Base-by-base conservation (phyloP, 2,329 filamentous ascomycete genomes). In the Trichoderma sp. region DNA sequence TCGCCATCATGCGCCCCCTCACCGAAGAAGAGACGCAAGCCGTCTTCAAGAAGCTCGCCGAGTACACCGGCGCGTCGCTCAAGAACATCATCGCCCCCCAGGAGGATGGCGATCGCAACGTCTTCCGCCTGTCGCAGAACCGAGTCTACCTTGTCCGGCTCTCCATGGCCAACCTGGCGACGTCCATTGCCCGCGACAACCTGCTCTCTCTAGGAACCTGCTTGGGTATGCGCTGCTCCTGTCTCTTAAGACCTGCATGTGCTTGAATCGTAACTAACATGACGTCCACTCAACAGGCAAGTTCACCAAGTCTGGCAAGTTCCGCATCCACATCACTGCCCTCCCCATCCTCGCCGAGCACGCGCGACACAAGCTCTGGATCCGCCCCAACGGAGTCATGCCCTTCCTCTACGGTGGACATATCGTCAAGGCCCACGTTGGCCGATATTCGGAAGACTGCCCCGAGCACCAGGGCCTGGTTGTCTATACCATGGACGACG, bases 291-390 rank as follows among this genome's bases (percentile, higher is more conserved):
- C 21, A 14, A 51, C 44, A 86, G 93, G 93, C 73, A 97, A 97
- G 77, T 96, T 97, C 81, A 97, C 93, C 68, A 98, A 97, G 83
- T 91, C 93, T 5, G 92, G 93, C 68, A 97, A 98, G 78, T 98
- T 99, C 81, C 84, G 94, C 61, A 83, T 99, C 63, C 93, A 97
- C 80, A 91, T 98, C 74, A 98, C 94, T 1, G 91, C 85, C 19
- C 83, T 99, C 66, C 90, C 93, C 68, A 86, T 97, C 68, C 90
- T 99, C 70, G 91, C 93, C 65, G 90, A 92, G 69, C 92, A 97
- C 77, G 94, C 94, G 51, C 85, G 95, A 66, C 96, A 97, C 81
- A 98, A 98, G 86, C 88, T 98, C 71, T 98, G 93, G 93, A 89
- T 99, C 71, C 96, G 96, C 79, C 86, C 89, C 66, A 98, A 98